Conservation (phyloP, 108 stramenopile species). For the Skeletonema menzelii region DNA sequence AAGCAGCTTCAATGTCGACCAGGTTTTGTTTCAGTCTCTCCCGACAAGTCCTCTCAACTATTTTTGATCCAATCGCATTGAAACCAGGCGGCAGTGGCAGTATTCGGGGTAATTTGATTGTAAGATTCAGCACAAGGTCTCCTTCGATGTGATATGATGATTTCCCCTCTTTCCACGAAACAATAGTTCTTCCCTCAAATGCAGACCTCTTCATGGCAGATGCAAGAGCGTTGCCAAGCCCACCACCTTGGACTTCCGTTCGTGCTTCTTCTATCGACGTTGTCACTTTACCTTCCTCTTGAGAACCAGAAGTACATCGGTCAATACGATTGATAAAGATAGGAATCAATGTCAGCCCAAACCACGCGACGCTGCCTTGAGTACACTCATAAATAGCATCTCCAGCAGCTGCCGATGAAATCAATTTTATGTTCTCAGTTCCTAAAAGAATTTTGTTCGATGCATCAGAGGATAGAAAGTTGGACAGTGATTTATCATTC, state of each 20-base stretch:
- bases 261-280: slow-evolving; percentile 29
- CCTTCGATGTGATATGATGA: slow-evolving; percentile 21
- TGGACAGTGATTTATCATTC: slow-evolving; percentile 14
- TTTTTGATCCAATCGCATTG: slow-evolving; percentile 50
- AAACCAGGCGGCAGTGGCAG: slow-evolving; percentile 57
- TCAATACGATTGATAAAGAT: slow-evolving; percentile 47
- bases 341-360: slow-evolving; percentile 46
- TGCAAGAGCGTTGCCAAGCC: slow-evolving; percentile 25
- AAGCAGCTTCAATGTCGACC: slow-evolving; percentile 29
- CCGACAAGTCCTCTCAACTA: slow-evolving; percentile 48
- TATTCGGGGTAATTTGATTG: slow-evolving; percentile 44
- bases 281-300: background rate
- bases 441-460: slow-evolving; percentile 26
- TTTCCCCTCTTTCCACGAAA: slow-evolving; percentile 25
- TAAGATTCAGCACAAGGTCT: slow-evolving; percentile 40
- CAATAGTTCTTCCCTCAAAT: slow-evolving; percentile 28
- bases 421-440: slow-evolving; percentile 24
- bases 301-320: slow-evolving; percentile 9
- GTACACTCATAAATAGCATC: slow-evolving; percentile 39
- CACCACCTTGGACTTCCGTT: slow-evolving; percentile 31
- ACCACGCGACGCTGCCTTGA: slow-evolving; percentile 47
- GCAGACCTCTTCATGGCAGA: slow-evolving; percentile 31
- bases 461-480: slow-evolving; percentile 20
- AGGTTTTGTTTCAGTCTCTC: slow-evolving; percentile 31
- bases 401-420: background rate